A percentile compares a stretch with the other conserved stretches of the same genome.
Evolutionary conservation across 1,284 basidiomycete species (phyloP).

Genomic region (Vanrija sp.): DNA sequence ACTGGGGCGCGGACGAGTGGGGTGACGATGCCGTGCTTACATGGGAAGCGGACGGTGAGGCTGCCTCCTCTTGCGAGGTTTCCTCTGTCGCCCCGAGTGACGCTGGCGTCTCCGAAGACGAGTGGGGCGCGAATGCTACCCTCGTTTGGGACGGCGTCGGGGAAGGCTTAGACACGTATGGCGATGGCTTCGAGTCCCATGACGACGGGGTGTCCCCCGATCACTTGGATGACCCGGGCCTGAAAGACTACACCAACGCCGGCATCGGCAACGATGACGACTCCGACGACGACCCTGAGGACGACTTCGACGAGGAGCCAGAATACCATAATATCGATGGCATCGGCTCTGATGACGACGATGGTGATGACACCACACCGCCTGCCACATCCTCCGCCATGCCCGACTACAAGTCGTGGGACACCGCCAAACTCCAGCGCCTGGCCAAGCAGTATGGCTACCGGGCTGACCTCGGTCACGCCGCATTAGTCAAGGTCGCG

Average conservation of each 20-base stretch:
- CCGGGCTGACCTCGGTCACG: constrained; percentile 23
- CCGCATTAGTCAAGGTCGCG: constrained; percentile 32
- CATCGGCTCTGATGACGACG: constrained; percentile 8
- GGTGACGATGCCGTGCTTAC: constrained; percentile 24
- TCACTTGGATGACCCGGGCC: no score
- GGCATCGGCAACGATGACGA: neutral
- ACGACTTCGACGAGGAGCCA: constrained; percentile 1
- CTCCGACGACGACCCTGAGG: neutral
- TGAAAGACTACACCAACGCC: neutral
- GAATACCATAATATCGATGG: constrained; percentile 3
- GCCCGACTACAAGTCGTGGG: constrained; percentile 41
- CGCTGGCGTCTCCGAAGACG: neutral
- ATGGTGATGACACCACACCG: constrained; percentile 1
- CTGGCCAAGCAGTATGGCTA: constrained; percentile 34
- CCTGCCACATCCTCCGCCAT: constrained; percentile 22
- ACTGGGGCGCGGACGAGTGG: constrained; percentile 4
- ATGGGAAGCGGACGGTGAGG: constrained; percentile 11
- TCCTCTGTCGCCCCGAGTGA: neutral
- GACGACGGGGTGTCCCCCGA: neutral
- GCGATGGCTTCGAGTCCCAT: neutral
- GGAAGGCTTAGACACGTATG: constrained; percentile 4
- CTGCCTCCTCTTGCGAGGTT: neutral
- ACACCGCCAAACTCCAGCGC: constrained; percentile 23
- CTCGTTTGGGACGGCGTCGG: constrained; percentile 8
- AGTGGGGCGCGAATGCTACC: constrained; percentile 1